Evolutionary conservation across 148 eudicot genomes (phyloP).

Genomic region (Heliamphora exappendiculata): DNA sequence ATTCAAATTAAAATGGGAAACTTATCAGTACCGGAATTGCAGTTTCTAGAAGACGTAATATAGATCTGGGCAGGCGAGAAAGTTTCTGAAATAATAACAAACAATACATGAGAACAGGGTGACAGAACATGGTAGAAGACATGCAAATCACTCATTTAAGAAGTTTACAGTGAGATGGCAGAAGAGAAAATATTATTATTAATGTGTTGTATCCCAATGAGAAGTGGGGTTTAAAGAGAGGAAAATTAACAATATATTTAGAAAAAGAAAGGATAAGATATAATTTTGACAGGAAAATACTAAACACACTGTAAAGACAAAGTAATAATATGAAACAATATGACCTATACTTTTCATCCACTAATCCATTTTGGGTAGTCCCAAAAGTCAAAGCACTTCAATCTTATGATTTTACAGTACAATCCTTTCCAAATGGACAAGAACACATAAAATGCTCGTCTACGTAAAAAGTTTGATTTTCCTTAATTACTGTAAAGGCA

Average conservation of each 20-base stretch:
- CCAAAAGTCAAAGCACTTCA: background rate
- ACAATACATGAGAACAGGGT: constrained; percentile 1
- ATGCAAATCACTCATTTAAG: background rate
- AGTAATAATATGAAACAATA: background rate
- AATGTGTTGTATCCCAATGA: background rate
- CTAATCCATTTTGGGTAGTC: background rate
- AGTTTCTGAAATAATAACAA: constrained; percentile 51
- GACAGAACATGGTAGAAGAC: background rate
- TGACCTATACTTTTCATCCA: background rate
- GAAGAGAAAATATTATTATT: background rate
- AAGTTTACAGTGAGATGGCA: background rate
- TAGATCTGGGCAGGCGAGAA: constrained; percentile 81
- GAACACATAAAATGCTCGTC: background rate
- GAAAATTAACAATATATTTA: background rate
- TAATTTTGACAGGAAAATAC: background rate
- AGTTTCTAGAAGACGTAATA: constrained; percentile 72
- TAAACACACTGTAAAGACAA: background rate
- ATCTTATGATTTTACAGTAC: background rate
- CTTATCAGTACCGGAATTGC: constrained; percentile 62
- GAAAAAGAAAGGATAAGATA: background rate
- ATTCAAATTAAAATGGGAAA: background rate
- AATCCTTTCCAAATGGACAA: background rate
- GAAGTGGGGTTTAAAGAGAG: background rate
- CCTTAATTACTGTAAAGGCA: background rate
- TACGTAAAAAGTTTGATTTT: background rate